Evolutionary conservation across 345 rosid species (phyloP), one percentile per base, ranked within the genome.

Genomic region (Erysimum cheiranthoides): DNA sequence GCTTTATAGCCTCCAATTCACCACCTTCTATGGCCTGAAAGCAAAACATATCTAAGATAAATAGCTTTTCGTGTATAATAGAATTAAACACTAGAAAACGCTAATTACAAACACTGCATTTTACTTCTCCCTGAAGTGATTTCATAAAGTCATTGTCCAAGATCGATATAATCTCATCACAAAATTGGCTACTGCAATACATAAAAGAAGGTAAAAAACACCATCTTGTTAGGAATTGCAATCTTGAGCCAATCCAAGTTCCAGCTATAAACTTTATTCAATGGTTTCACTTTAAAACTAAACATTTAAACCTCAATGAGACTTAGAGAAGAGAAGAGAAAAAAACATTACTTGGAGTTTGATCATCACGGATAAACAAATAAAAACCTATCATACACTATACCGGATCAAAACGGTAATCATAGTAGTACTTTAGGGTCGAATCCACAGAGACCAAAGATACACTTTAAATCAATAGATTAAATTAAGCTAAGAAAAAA

Each of bases 1-100:
- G 98, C 79, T 86, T 89, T 59, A 95, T 89, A 56, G 92, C 85
- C 71, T 85, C 92, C 66, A 76, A 74, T 78, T 95, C 99, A 85
- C 79, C 85, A 49, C 89, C 88, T 70, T 90, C 94, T 51, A 59
- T 69, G 12, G 78, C 87, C 99, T 95, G 63, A 53, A 57, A 43
- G 1, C n/a, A 36, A 47, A 18, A 62, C 60, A 21, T 66, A 21
- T 4, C n/a, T 42, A 4, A 66, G 8, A 28, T 16, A 16, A 2
- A 17, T 16, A 51, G 8, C 13, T 45, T 18, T 3, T 0, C 3
- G 1, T 5, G 10, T 28, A 5, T 4, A 13, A 7, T 4, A 49
- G 21, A 73, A 46, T 16, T 18, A 47, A 21, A 42, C 45, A 67
- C 16, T 13, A 40, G 6, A 21, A 78, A 61, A 14, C n/a, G 53